Evolutionary conservation across 2,329 filamentous ascomycete genomes (phyloP).

Genomic region (Byssoonygena ceratinophila): DNA sequence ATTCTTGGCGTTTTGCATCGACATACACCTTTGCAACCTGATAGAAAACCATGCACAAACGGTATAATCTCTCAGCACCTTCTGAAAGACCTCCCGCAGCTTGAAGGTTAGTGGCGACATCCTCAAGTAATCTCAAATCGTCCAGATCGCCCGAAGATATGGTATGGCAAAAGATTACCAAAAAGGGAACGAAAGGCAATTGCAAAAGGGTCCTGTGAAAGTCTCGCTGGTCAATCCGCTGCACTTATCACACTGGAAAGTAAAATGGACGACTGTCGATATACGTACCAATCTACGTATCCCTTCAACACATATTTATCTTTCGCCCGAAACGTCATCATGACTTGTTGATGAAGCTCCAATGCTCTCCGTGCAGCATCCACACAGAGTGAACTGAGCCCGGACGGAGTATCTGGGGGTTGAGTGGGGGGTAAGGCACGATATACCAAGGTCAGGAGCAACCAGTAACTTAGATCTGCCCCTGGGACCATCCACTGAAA

Average conservation of each 20-base stretch:
- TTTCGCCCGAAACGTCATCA: slow-evolving; percentile 22
- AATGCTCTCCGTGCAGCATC: slow-evolving; percentile 30
- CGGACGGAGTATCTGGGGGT: slow-evolving; percentile 20
- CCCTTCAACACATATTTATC: slow-evolving; percentile 24
- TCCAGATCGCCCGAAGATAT: slow-evolving; percentile 43
- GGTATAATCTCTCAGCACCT: slow-evolving; percentile 50
- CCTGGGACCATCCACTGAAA: slow-evolving; percentile 24
- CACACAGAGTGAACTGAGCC: slow-evolving; percentile 31
- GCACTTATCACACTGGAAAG: neutral
- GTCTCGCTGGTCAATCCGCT: neutral
- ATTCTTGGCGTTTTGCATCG: slow-evolving; percentile 46
- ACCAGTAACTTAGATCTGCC: slow-evolving; percentile 29
- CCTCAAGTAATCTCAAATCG: slow-evolving; percentile 47
- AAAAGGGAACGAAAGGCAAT: slow-evolving; percentile 42
- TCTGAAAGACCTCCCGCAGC: slow-evolving; percentile 45
- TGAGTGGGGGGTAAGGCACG: slow-evolving; percentile 29
- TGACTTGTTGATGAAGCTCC: slow-evolving; percentile 26
- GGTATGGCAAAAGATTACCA: slow-evolving; percentile 40
- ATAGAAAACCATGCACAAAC: slow-evolving; percentile 52
- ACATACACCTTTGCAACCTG: slow-evolving; percentile 53
- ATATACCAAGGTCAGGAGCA: slow-evolving; percentile 33
- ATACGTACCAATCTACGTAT: slow-evolving; percentile 30
- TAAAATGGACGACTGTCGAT: neutral
- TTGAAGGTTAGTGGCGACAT: slow-evolving; percentile 49
- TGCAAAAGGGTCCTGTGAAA: slow-evolving; percentile 31